Conservation (phyloP, 2,329 filamentous ascomycete genomes). For the Myriosclerotinia curreyana region DNA sequence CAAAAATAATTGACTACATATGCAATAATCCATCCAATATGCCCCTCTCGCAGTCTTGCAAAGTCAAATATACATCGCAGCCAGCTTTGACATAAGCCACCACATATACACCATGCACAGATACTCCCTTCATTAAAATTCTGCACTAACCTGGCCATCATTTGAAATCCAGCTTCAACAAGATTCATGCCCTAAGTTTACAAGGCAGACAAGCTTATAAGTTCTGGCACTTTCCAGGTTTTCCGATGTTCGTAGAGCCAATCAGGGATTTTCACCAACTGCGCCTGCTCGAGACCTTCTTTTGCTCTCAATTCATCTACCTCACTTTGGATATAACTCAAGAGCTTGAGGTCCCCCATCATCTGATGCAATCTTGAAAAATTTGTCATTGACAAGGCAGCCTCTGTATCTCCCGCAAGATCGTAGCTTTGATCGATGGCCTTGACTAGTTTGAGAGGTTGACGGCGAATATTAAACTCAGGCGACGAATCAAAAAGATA, state of each 20-base stretch:
- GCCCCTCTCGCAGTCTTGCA: no score
- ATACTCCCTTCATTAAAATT: background rate
- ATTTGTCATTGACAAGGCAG: background rate
- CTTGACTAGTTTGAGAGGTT: background rate
- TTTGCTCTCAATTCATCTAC: background rate
- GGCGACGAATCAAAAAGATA: background rate
- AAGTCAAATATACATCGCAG: no score
- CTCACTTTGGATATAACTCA: fast-evolving
- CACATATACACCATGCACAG: no score
- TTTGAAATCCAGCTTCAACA: no score
- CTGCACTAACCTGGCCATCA: background rate
- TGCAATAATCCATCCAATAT: no score
- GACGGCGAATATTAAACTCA: background rate
- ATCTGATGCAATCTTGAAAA: background rate
- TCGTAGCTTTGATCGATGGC: fast-evolving
- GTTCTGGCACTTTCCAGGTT: background rate
- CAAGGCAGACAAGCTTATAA: background rate
- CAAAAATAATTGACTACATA: background rate
- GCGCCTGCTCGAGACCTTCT: background rate
- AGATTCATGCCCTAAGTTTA: background rate
- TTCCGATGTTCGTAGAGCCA: background rate
- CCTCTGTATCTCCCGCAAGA: background rate
- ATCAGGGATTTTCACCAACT: background rate
- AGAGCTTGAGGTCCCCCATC: background rate
- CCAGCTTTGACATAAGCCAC: background rate